Evolutionary conservation across 2,329 filamentous ascomycete species (phyloP), one percentile per base, ranked within the genome.

Genomic region (Xylariaceae sp.): DNA sequence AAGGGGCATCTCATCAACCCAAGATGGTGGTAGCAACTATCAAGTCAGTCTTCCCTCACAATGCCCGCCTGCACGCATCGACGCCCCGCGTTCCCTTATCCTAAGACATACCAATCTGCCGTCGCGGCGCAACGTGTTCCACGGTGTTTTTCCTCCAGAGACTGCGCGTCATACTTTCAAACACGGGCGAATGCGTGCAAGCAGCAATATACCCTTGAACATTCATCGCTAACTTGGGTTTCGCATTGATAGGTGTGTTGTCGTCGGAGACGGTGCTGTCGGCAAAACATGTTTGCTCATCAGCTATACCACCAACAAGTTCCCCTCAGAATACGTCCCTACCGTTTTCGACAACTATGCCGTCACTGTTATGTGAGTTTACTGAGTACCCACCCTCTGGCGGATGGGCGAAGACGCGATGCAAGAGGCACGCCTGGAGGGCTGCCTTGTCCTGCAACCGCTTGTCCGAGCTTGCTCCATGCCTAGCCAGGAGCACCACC

Each of bases 301-400:
- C 73, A 95, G 89, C 66, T 98, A 98, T 72, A 98, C 93, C 52
- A 98, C 93, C 52, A 98, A 98, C 79, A 97, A 97, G 63, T 98
- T 98, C 68, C 93, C 93, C 28, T 96, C 90, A 60, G 93, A 98
- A 90, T 98, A 98, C 68, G 93, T 98, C 44, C 93, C 93, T 39
- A 98, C 93, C 22, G 93, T 98, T 51, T 98, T 98, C 69, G 93
- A 98, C 70, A 98, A 98, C 73, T 98, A 98, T 79, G 93, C 93
- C 44, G 93, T 98, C 65, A 98, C 93, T 54, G 93, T 98, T 56
- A 98, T 98, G 93, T 96, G 78, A 83, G 89, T 84, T 42, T 34
- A 8, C 31, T 19, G 13, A n/a, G 8, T 13, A n/a, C 19, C 17
- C 19, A 24, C 31, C 18, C 4, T n/a, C 37, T 4, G 29, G 13